Conservation (phyloP, 1,284 basidiomycete species). For the Butyriboletus appendiculatus region DNA sequence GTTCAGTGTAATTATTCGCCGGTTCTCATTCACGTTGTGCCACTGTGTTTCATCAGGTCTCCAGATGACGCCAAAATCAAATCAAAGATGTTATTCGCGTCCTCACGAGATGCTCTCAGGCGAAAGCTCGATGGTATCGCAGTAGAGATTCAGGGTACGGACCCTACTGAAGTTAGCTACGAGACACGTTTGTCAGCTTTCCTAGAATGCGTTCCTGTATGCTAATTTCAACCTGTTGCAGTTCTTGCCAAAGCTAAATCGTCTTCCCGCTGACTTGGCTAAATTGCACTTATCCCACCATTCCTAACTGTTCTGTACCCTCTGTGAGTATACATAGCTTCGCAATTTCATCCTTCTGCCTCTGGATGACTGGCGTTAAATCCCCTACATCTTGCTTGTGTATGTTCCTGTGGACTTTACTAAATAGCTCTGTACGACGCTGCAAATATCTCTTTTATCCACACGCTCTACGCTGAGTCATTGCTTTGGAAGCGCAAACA, state of each 20-base stretch:
- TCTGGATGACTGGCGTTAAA: conserved; percentile 1
- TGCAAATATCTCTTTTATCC: conserved; percentile 12
- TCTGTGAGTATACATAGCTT: conserved; percentile 15
- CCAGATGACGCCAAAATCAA: conserved; percentile 89
- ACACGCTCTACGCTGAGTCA: background rate
- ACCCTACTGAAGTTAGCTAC: conserved; percentile 74
- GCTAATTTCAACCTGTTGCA: conserved; percentile 11
- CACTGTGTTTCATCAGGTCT: conserved; percentile 56
- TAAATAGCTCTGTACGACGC: conserved; percentile 7
- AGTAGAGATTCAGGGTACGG: conserved; percentile 88
- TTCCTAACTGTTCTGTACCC: conserved; percentile 11
- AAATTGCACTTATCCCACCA: conserved; percentile 10
- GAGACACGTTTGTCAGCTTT: conserved; percentile 64
- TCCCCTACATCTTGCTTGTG: conserved; percentile 1
- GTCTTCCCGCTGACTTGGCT: conserved; percentile 16
- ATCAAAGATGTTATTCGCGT: conserved; percentile 94
- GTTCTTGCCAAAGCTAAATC: conserved; percentile 20
- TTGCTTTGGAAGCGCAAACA: background rate
- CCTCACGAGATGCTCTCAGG: conserved; percentile 88
- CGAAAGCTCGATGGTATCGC: conserved; percentile 72
- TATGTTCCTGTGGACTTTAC: conserved; percentile 9
- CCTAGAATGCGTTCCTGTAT: background rate
- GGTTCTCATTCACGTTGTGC: background rate
- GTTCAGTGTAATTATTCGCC: background rate
- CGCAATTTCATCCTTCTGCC: background rate